phyloP scores from a whole-genome alignment of 768 basidiomycete genomes.

The Fomitopsis serialis region DNA sequence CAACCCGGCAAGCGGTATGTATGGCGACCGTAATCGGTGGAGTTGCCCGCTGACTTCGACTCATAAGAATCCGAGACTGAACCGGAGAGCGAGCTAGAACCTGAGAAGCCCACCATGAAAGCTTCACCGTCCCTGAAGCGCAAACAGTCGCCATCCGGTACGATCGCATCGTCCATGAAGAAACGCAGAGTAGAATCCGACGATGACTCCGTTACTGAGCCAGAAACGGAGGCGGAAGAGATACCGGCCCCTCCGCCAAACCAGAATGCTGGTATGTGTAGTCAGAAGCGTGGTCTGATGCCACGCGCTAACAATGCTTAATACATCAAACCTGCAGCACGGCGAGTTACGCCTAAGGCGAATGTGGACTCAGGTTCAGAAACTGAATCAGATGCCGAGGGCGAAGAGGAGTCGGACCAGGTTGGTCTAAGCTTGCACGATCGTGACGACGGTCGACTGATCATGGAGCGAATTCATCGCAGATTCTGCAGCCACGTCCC shows the following conservation, averaged over 20 bases:
- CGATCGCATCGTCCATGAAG: not conserved
- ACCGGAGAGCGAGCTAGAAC: conserved; percentile 2
- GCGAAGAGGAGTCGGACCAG: conserved; percentile 3
- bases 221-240: conserved; percentile 35
- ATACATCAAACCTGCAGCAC: not conserved
- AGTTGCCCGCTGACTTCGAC: not conserved
- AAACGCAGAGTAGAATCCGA: not conserved
- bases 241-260: not conserved
- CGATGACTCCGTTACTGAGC: conserved; percentile 34
- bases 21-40: too few species aligned
- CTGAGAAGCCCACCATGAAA: not conserved
- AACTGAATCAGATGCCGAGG: conserved; percentile 41
- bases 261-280: not conserved
- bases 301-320: not conserved
- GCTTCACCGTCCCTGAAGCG: not conserved
- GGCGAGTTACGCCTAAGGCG: too few species aligned
- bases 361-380: conserved; percentile 13
- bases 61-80: conserved; percentile 5
- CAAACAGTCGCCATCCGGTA: not conserved
- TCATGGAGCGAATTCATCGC: not conserved
- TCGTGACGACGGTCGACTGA: not conserved
- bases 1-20: conserved; percentile 2
- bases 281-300: not conserved
- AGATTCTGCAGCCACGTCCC: conserved; percentile 47
- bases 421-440: not conserved